Evolutionary conservation across 768 basidiomycete genomes (phyloP), one percentile per base, ranked within the genome.

Genomic region (Amanita rimosa): DNA sequence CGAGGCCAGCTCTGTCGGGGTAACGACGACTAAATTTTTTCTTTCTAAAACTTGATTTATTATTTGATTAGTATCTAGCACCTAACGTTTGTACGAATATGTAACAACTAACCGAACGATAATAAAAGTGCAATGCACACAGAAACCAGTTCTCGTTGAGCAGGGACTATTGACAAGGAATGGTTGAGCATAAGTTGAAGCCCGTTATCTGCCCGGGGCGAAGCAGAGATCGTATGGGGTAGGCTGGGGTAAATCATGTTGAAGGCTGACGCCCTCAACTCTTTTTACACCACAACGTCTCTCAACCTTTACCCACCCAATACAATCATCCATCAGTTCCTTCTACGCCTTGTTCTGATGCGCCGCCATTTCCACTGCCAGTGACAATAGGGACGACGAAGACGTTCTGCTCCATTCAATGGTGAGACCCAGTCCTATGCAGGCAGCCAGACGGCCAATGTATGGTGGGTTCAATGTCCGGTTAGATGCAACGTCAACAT

Each of bases 401-500:
- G 47, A 48, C 45, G 72, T 73, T 3, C 60, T 61, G 14, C 54
- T 61, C 74, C 74, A 75, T 34, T 67, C 58, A 19, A 65, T 54
- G 4, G 81, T 79, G 49, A 81, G 56, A 0, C 81, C 83, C 6
- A 83, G 69, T 1, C 67, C 60, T 19, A 83, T 60, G 41, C 64
- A 64, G 2, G 69, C 66, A 19, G 64, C 65, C 13, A 82, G 57
- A 21, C 54, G 55, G 2, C 58, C 63, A 8, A 62, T 59, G 40
- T 62, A 62, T 1, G 66, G 65, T 1, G 69, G 49, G 55, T 82
- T 84, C 37, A 83, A 60, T 17, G 46, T 52, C 31, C 70, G 63
- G 57, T 74, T 83, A 0, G 79, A 80, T 3, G 83, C 75, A 11
- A 85, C 70, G 57, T 85, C 83, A 19, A 80, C 61, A 50, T 83